Conservation (phyloP, 768 basidiomycete species). For the Podaxis mareebaensis region DNA sequence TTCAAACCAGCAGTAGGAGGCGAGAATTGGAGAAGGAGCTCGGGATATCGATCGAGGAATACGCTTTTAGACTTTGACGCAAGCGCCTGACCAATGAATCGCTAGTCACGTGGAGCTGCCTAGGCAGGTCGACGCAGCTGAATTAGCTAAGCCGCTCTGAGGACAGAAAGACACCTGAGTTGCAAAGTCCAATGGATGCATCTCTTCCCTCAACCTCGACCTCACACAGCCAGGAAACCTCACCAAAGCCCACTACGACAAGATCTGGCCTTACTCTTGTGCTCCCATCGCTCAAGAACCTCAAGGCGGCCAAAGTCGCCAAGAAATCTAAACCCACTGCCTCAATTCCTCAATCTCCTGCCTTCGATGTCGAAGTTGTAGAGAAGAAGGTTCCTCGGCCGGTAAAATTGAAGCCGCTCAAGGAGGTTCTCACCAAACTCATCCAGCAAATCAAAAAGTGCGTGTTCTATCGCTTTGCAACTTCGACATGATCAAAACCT, state of each 20-base stretch:
- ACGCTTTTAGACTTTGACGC: constrained; percentile 5
- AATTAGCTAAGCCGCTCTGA: constrained; percentile 17
- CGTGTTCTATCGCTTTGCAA: constrained; percentile 19
- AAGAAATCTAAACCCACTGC: constrained; percentile 45
- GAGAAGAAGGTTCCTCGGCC: constrained; percentile 55
- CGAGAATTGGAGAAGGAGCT: neutral
- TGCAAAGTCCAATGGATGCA: constrained; percentile 17
- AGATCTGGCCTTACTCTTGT: constrained; percentile 63
- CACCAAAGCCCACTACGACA: constrained; percentile 18
- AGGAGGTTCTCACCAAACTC: constrained; percentile 69
- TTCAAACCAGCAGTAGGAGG: neutral
- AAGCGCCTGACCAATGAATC: neutral
- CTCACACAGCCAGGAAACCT: constrained; percentile 3
- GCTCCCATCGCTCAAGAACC: constrained; percentile 63
- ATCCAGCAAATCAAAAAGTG: constrained; percentile 78
- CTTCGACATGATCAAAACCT: constrained; percentile 8
- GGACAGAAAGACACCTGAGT: constrained; percentile 19
- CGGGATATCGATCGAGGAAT: neutral
- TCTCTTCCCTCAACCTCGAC: constrained; percentile 13
- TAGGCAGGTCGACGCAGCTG: neutral
- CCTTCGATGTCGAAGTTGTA: constrained; percentile 26
- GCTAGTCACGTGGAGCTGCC: constrained; percentile 1
- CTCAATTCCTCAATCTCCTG: constrained; percentile 20
- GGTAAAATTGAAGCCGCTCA: constrained; percentile 75
- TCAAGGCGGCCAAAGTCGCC: constrained; percentile 55